A percentile compares a stretch with the other conserved stretches of the same genome.
Conservation (phyloP, 106 monocot species). For the Apostasia shenzhenica region DNA sequence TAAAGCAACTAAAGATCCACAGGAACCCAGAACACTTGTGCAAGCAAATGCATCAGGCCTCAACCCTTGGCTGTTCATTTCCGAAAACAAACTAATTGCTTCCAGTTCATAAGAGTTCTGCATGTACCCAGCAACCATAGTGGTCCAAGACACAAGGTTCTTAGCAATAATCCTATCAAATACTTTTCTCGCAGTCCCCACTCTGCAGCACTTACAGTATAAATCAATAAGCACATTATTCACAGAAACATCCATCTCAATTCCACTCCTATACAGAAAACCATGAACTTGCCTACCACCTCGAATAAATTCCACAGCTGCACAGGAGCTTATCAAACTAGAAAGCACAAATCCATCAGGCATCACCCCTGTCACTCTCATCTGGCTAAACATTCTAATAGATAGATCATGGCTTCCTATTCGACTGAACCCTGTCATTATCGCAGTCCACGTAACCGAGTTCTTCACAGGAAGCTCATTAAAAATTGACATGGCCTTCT, state of each 20-base stretch:
- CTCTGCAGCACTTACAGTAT: slow-evolving; percentile 60
- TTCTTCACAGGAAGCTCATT: slow-evolving; percentile 46
- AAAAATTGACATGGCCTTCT: slow-evolving; percentile 38
- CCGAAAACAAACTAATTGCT: slow-evolving; percentile 40
- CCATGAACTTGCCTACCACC: slow-evolving; percentile 75
- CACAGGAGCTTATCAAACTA: slow-evolving; percentile 64
- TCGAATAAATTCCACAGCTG: slow-evolving; percentile 37
- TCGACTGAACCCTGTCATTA: slow-evolving; percentile 58
- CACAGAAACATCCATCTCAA: slow-evolving; percentile 59
- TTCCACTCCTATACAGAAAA: slow-evolving; percentile 40
- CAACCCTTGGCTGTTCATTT: slow-evolving; percentile 52
- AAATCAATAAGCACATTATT: slow-evolving; percentile 81
- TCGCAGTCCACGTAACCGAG: slow-evolving; percentile 72
- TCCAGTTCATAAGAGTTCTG: slow-evolving; percentile 60
- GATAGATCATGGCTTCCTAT: slow-evolving; percentile 35
- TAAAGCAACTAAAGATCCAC: slow-evolving; percentile 53
- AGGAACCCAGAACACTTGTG: slow-evolving; percentile 71
- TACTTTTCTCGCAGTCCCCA: slow-evolving; percentile 35
- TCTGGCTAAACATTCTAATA: slow-evolving; percentile 40
- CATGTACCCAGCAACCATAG: slow-evolving; percentile 84
- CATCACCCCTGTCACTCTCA: slow-evolving; percentile 31
- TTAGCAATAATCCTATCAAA: slow-evolving; percentile 45
- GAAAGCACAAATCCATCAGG: slow-evolving; percentile 71
- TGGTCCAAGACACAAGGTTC: slow-evolving; percentile 89
- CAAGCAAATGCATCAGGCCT: slow-evolving; percentile 75